Evolutionary conservation across 108 stramenopile genomes (phyloP), one percentile per base, ranked within the genome.

Genomic region (Parmales sp.): DNA sequence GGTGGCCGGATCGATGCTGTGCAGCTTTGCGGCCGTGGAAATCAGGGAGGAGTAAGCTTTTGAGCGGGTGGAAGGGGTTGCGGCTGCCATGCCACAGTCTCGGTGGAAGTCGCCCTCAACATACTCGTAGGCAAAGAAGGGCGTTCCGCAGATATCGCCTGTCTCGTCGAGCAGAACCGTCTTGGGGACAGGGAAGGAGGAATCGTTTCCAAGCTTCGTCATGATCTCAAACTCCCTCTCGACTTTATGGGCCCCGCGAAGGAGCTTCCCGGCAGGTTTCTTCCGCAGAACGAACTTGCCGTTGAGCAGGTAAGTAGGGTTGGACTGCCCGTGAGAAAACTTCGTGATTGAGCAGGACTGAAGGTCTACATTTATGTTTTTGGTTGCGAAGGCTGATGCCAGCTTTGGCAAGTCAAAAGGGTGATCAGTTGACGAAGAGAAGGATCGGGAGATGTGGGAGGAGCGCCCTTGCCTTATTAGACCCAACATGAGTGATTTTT

Each of bases 291-390:
- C 74, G 13, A 66, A 20, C 0, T 16, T 23, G 28, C 64, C 69
- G 18, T 13, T 29, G 23, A 78, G 25, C 67, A 69, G 34, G 66
- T 51, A 78, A 2, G 77, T 78, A 5, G 77, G 77, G 63, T 78
- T 78, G 6, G 64, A 66, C 65, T 78, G 77, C 13, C 77, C 77
- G 45, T 68, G 63, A 18, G 69, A 25, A 39, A 78, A 78, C 38
- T 73, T 71, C 45, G 44, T 11, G 1, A 64, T 8, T 2, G 31
- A 1, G 20, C n/a, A n/a, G n/a, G n/a, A n/a, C n/a, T n/a, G n/a
- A n/a, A n/a, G n/a, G n/a, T n/a, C n/a, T n/a, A n/a, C n/a, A n/a
- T n/a, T n/a, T n/a, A n/a, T n/a, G n/a, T n/a, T n/a, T n/a, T n/a
- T n/a, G n/a, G n/a, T n/a, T n/a, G n/a, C n/a, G n/a, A n/a, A n/a